Evolutionary conservation across 371 early-diverging fungal species (phyloP).

Genomic region (Paraphysoderma sedebokerense): DNA sequence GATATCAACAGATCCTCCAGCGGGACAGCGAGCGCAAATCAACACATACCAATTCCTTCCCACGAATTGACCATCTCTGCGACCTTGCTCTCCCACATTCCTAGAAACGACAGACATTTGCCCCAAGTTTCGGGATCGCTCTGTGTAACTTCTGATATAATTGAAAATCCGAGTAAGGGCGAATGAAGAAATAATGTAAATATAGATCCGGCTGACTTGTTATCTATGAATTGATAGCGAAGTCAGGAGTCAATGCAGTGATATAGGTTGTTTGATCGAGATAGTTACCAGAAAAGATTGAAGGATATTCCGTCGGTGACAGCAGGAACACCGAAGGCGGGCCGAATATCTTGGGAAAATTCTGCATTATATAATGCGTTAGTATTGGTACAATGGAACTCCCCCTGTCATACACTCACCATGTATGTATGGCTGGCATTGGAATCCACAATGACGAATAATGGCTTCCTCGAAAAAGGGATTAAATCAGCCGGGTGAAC

Average conservation of each 20-base stretch:
- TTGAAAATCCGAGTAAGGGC: slow-evolving; percentile 51
- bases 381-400: not conserved
- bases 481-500: slow-evolving; percentile 77
- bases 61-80: slow-evolving; percentile 26
- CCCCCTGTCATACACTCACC: too few species aligned
- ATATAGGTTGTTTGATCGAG: not conserved
- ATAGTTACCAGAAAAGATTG: slow-evolving; percentile 46
- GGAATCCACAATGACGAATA: slow-evolving; percentile 85
- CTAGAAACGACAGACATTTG: not conserved
- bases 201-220: slow-evolving; percentile 61
- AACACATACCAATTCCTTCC: slow-evolving; percentile 29
- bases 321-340: slow-evolving; percentile 72
- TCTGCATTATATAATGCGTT: slow-evolving; percentile 3
- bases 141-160: slow-evolving; percentile 41
- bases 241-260: not conserved
- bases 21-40: slow-evolving; percentile 18
- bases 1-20: slow-evolving; percentile 8
- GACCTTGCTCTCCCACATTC: slow-evolving; percentile 20
- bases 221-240: slow-evolving; percentile 25
- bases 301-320: slow-evolving; percentile 75
- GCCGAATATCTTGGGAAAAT: slow-evolving; percentile 62
- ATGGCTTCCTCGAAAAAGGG: slow-evolving; percentile 82
- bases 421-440: slow-evolving; percentile 59
- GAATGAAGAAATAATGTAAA: slow-evolving; percentile 84
- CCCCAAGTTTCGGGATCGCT: slow-evolving; percentile 34